Percentiles rank a stretch among this genome's conserved stretches.
These are phyloP conservation scores for Cornus florida DNA, from an alignment of 148 eudicot genomes.

Conservation along the genomic window DNA sequence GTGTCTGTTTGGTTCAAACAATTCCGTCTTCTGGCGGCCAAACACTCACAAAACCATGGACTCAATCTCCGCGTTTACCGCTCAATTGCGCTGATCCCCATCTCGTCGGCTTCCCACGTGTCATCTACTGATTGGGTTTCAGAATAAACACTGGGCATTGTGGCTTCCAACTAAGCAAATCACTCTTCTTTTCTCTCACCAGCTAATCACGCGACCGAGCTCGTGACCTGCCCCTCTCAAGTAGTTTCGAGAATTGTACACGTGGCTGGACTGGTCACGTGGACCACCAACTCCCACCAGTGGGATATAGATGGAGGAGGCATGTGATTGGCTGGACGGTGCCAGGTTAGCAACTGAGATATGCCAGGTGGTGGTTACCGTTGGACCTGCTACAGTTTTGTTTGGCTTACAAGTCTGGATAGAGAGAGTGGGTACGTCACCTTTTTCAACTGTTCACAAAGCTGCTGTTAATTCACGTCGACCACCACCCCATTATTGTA, in stretches of 20 bases:
- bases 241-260: not conserved
- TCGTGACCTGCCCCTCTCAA: constrained; percentile 6
- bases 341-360: not conserved
- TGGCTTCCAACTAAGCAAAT: constrained; percentile 10
- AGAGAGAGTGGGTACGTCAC: too few relatives aligned
- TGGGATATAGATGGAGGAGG: constrained; percentile 5
- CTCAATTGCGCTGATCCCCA: constrained; percentile 1
- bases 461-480: too few relatives aligned
- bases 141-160: not conserved
- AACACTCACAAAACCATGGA: not conserved
- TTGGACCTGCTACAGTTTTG: not conserved
- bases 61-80: constrained; percentile 25
- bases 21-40: not conserved
- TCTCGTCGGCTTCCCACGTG: constrained; percentile 2
- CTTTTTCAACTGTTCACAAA: too few relatives aligned
- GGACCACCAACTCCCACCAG: constrained; percentile 2
- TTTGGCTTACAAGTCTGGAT: constrained; percentile 10
- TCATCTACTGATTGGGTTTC: not conserved
- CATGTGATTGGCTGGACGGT: constrained; percentile 10
- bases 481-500: too few relatives aligned
- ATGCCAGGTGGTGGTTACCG: constrained; percentile 10
- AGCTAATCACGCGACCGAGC: constrained; percentile 17
- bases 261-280: constrained; percentile 13
- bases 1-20: not conserved
- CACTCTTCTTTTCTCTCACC: not conserved